These are phyloP conservation scores for Fusarium zealandicum DNA, from an alignment of 2,329 filamentous ascomycete species.

Conservation along the genomic window DNA sequence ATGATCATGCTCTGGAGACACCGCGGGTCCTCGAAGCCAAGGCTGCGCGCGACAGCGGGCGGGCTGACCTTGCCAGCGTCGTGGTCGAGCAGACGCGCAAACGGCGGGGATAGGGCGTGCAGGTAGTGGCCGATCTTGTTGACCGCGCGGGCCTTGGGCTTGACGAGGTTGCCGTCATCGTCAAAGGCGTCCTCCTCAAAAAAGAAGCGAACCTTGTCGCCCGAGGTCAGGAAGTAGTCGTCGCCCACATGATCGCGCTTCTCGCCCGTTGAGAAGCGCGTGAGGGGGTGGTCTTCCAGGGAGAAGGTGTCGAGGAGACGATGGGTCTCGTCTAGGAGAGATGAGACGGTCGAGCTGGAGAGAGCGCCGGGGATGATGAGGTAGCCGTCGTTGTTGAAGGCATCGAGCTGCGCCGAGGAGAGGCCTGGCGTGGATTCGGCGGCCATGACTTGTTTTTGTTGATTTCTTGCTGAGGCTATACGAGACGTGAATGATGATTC, in stretches of 20 bases:
- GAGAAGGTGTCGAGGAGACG: slow-evolving; percentile 77
- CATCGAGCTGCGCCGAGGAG: slow-evolving; percentile 71
- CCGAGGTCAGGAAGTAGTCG: slow-evolving; percentile 89
- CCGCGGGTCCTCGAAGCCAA: slow-evolving; percentile 79
- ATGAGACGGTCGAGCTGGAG: slow-evolving; percentile 66
- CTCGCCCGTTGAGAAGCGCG: slow-evolving; percentile 87
- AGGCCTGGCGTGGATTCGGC: slow-evolving; percentile 58
- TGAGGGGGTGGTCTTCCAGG: slow-evolving; percentile 87
- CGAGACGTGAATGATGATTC: not conserved
- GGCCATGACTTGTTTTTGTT: slow-evolving; percentile 20
- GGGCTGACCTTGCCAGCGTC: slow-evolving; percentile 50
- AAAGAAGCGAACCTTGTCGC: slow-evolving; percentile 95
- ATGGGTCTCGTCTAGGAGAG: slow-evolving; percentile 78
- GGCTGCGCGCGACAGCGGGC: slow-evolving; percentile 69
- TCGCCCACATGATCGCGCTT: slow-evolving; percentile 83
- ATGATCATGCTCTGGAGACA: slow-evolving; percentile 96
- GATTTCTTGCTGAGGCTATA: not conserved
- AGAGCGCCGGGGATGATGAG: slow-evolving; percentile 85
- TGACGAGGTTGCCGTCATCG: slow-evolving; percentile 66
- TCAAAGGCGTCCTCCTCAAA: slow-evolving; percentile 95
- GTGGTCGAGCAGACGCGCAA: slow-evolving; percentile 62
- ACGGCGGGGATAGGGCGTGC: slow-evolving; percentile 72
- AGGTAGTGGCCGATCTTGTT: slow-evolving; percentile 89
- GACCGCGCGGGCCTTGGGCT: slow-evolving; percentile 84
- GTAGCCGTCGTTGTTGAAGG: slow-evolving; percentile 86